These are phyloP conservation scores for Spathaspora girioi DNA, from an alignment of 805 yeast genomes.

Conservation along the genomic window DNA sequence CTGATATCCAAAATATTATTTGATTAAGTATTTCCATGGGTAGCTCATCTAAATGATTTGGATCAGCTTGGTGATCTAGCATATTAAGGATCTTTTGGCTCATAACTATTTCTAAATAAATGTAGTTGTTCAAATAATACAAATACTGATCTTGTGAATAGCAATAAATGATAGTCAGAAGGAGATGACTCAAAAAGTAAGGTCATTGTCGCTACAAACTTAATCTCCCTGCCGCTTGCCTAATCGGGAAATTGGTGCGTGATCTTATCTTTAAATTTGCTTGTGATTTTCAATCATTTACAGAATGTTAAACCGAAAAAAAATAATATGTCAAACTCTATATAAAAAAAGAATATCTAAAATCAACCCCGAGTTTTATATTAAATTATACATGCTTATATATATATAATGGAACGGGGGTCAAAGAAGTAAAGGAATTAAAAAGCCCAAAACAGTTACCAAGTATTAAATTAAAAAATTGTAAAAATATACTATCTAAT, in stretches of 20 bases:
- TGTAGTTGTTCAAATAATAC: neutral
- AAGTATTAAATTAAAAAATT: conserved; percentile 3
- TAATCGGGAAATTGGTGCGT: neutral
- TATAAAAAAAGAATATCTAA: neutral
- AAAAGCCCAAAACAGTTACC: conserved; percentile 3
- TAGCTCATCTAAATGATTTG: conserved; percentile 9
- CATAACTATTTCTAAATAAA: too few species aligned
- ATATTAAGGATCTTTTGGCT: neutral
- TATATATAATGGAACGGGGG: neutral
- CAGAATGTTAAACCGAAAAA: neutral
- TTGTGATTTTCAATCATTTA: too few species aligned
- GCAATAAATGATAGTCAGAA: neutral
- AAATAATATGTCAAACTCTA: neutral
- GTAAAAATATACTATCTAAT: conserved; percentile 10
- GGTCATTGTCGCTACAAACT: neutral
- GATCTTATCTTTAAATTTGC: neutral
- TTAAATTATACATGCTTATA: neutral
- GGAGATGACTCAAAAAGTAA: neutral
- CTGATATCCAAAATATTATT: conserved; percentile 12
- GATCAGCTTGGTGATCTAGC: neutral
- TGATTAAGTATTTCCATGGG: conserved; percentile 17
- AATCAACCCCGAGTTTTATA: neutral
- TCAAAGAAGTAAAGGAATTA: conserved; percentile 4
- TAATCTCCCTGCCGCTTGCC: neutral
- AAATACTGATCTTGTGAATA: neutral